Conservation (phyloP, 2,329 filamentous ascomycete species). For the Fusarium pilosicola region DNA sequence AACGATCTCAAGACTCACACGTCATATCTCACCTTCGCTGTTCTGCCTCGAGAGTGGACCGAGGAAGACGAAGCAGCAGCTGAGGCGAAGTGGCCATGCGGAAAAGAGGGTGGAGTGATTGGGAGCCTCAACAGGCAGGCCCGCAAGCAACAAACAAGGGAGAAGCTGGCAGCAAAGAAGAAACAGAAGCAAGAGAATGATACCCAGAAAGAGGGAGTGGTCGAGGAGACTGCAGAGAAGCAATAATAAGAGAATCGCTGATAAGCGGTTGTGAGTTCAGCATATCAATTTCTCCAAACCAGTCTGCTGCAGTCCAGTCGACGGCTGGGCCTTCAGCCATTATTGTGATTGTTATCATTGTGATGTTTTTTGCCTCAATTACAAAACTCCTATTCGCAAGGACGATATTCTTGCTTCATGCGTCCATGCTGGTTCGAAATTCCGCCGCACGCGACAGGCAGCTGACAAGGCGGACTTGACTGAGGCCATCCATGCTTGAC, state of each 20-base stretch:
- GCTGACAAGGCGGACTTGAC: conserved; percentile 25
- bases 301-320: conserved; percentile 1
- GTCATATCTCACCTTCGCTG: conserved; percentile 93
- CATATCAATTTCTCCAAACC: not conserved
- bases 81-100: conserved; percentile 71
- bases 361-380: conserved; percentile 10
- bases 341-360: conserved; percentile 7
- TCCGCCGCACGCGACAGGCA: conserved; percentile 24
- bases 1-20: conserved; percentile 94
- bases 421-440: conserved; percentile 6
- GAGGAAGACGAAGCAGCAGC: conserved; percentile 81
- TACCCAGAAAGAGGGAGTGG: conserved; percentile 35
- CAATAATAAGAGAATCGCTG: conserved; percentile 21
- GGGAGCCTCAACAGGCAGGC: conserved; percentile 64
- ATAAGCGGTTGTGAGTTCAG: conserved; percentile 7
- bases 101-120: conserved; percentile 62
- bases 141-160: conserved; percentile 66
- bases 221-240: conserved; percentile 23
- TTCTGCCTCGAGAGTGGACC: conserved; percentile 87
- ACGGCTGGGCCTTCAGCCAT: not conserved
- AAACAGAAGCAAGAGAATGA: conserved; percentile 48
- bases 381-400: not conserved
- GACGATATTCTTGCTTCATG: not conserved
- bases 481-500: conserved; percentile 21
- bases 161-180: conserved; percentile 60